Percentiles rank a stretch among this genome's conserved stretches.
phyloP scores from a whole-genome alignment of 768 basidiomycete genomes.

The Jaapia argillacea region DNA sequence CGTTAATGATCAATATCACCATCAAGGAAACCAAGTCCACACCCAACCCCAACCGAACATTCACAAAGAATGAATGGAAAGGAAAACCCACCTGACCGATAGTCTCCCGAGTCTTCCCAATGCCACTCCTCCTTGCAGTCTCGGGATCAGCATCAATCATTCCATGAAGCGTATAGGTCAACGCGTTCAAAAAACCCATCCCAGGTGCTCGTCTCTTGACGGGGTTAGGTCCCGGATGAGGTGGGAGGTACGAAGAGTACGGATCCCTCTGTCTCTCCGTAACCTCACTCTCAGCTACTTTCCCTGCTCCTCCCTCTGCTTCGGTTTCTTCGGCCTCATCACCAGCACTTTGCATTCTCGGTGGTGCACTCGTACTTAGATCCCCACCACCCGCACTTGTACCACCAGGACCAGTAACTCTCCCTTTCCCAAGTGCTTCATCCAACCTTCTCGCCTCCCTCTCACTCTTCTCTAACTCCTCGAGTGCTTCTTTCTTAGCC shows the following conservation, averaged over 20 bases:
- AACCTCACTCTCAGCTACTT: slow-evolving; percentile 13
- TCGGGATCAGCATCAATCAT: slow-evolving; percentile 99
- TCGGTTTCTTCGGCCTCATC: slow-evolving; percentile 9
- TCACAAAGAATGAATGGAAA: not conserved
- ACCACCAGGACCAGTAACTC: slow-evolving; percentile 12
- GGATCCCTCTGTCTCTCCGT: slow-evolving; percentile 25
- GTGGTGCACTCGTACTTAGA: slow-evolving; percentile 3
- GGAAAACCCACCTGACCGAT: slow-evolving; percentile 73
- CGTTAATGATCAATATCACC: slow-evolving; percentile 5
- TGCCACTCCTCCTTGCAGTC: slow-evolving; percentile 84
- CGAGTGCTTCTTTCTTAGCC: slow-evolving; percentile 72
- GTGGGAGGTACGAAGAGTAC: slow-evolving; percentile 36
- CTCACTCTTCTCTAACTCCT: slow-evolving; percentile 89
- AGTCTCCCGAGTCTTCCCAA: slow-evolving; percentile 88
- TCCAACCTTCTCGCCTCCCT: slow-evolving; percentile 83
- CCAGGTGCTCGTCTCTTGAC: slow-evolving; percentile 55
- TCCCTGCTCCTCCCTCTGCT: slow-evolving; percentile 12
- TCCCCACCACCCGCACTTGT: not conserved
- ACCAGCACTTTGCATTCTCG: slow-evolving; percentile 10
- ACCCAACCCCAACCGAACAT: not conserved
- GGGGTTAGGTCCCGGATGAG: slow-evolving; percentile 74
- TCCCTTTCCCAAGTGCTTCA: slow-evolving; percentile 67
- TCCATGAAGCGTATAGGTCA: slow-evolving; percentile 91
- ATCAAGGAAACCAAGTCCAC: not conserved
- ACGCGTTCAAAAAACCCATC: slow-evolving; percentile 81